Conservation (phyloP, 768 basidiomycete genomes). For the Termitomyces titanicus region DNA sequence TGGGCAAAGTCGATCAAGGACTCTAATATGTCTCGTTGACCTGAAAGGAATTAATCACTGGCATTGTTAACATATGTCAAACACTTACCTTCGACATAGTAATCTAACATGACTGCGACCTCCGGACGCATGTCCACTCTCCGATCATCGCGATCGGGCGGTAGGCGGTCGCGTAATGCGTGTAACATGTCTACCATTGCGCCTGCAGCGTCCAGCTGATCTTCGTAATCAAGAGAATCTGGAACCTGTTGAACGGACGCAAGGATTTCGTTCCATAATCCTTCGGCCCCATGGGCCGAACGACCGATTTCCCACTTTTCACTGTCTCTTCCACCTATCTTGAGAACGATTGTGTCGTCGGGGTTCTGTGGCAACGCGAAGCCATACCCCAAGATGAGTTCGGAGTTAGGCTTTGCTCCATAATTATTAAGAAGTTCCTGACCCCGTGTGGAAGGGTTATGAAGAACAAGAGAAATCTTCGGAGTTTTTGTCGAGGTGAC, state of each 20-base stretch:
- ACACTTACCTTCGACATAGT: constrained; percentile 62
- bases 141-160: constrained; percentile 23
- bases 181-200: constrained; percentile 66
- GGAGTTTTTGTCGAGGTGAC: constrained; percentile 20
- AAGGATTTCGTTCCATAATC: constrained; percentile 57
- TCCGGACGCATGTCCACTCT: constrained; percentile 40
- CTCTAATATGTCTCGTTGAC: constrained; percentile 55
- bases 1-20: constrained; percentile 48
- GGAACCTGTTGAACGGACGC: constrained; percentile 24
- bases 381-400: constrained; percentile 89
- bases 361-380: constrained; percentile 79
- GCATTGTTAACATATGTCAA: neutral
- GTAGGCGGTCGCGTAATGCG: constrained; percentile 46
- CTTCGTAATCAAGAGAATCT: constrained; percentile 43
- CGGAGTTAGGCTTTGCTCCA: constrained; percentile 86
- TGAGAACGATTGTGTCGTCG: constrained; percentile 83
- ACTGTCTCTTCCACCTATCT: constrained; percentile 54
- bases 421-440: constrained; percentile 87
- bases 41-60: constrained; percentile 25
- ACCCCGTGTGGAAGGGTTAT: constrained; percentile 34
- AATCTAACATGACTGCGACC: constrained; percentile 59
- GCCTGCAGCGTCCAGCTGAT: constrained; percentile 65
- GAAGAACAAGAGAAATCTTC: constrained; percentile 61
- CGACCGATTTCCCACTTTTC: constrained; percentile 65
- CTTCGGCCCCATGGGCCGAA: constrained; percentile 47